A percentile compares a stretch with the other conserved stretches of the same genome.
Conservation (phyloP, 257 asterid genomes). For the Marsdenia floribunda region DNA sequence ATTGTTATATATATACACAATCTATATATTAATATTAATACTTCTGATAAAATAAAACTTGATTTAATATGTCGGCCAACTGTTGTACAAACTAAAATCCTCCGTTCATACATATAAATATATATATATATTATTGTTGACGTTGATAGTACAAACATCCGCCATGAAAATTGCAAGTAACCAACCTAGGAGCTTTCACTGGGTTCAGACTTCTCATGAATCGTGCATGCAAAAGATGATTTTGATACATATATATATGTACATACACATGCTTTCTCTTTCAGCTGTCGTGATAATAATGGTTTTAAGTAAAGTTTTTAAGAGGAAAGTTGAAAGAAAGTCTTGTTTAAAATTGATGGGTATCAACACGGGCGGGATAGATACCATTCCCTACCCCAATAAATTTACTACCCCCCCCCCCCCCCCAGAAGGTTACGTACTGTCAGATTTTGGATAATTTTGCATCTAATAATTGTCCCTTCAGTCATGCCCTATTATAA, state of each 20-base stretch:
- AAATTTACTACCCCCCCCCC: background rate
- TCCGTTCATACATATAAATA: background rate
- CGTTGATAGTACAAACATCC: slow-evolving; percentile 6
- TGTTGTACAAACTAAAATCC: background rate
- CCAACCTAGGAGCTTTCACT: background rate
- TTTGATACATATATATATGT: background rate
- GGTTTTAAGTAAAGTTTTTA: background rate
- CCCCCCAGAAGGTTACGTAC: background rate
- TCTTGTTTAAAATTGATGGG: background rate
- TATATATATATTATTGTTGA: background rate
- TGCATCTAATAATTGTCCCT: background rate
- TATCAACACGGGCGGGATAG: background rate
- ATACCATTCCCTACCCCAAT: background rate
- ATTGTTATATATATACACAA: no score
- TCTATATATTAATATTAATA: no score
- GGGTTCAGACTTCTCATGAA: slow-evolving; percentile 10
- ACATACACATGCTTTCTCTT: no score
- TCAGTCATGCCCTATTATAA: background rate
- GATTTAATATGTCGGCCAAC: no score
- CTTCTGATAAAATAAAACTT: no score
- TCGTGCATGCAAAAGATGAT: slow-evolving; percentile 5
- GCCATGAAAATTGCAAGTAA: background rate
- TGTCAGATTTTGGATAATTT: background rate
- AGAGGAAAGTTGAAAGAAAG: slow-evolving; percentile 1
- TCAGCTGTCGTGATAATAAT: background rate